Conservation (phyloP, 768 basidiomycete species). For the Lentinula raphanica region DNA sequence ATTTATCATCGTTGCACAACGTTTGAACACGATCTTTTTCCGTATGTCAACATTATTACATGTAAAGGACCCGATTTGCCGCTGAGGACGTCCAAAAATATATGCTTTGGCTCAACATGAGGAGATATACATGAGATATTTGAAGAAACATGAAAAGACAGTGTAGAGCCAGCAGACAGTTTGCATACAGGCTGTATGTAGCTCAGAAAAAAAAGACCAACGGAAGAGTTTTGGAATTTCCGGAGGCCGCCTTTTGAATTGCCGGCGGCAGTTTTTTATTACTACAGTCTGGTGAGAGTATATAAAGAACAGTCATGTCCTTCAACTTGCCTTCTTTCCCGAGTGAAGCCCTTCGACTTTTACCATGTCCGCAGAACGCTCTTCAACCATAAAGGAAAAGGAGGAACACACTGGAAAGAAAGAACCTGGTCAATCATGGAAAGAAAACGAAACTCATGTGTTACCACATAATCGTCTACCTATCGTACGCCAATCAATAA, state of each 20-base stretch:
- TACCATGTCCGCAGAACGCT: not conserved
- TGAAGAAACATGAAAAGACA: too few relatives aligned
- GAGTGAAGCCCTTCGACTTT: slow-evolving; percentile 1
- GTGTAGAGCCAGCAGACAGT: too few relatives aligned
- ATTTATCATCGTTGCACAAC: too few relatives aligned
- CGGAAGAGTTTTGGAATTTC: not conserved
- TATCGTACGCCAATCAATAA: slow-evolving; percentile 30
- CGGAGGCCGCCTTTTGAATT: not conserved
- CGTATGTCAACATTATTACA: too few relatives aligned
- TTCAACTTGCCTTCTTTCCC: not conserved
- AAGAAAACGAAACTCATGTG: slow-evolving; percentile 48
- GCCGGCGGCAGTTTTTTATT: not conserved
- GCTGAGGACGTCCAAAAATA: too few relatives aligned
- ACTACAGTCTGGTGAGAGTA: not conserved
- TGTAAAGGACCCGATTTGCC: too few relatives aligned
- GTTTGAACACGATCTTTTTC: too few relatives aligned
- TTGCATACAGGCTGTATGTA: too few relatives aligned
- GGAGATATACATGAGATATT: too few relatives aligned
- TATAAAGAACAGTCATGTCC: too few relatives aligned
- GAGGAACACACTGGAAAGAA: not conserved
- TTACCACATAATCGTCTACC: slow-evolving; percentile 49
- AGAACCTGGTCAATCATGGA: slow-evolving; percentile 53
- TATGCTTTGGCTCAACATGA: too few relatives aligned
- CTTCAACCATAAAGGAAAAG: not conserved
- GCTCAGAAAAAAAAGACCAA: not conserved